These are phyloP conservation scores for Pelargonium australe DNA, from an alignment of 441 rosid genomes.

Conservation along the genomic window DNA sequence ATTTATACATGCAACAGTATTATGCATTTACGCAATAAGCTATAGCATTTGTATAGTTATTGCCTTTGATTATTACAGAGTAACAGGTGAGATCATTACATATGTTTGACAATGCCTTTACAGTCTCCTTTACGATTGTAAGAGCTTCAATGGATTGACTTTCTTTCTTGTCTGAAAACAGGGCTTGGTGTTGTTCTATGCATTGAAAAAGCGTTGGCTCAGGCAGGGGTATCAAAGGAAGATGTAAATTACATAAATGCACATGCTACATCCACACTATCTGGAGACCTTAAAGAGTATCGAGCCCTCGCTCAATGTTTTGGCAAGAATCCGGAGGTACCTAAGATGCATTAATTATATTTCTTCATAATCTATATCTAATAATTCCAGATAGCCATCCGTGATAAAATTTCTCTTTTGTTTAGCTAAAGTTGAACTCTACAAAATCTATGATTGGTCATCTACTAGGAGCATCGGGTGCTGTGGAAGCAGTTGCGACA, in stretches of 20 bases:
- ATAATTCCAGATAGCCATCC: conserved; percentile 11
- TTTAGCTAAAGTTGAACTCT: conserved; percentile 77
- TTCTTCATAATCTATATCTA: conserved; percentile 5
- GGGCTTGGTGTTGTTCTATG: conserved; percentile 75
- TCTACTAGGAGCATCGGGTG: conserved; percentile 92
- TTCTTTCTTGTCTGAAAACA: conserved; percentile 22
- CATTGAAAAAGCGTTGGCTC: conserved; percentile 77
- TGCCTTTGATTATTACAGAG: background rate
- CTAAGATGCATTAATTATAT: conserved; percentile 16
- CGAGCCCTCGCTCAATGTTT: conserved; percentile 72
- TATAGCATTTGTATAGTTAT: background rate
- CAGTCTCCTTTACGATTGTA: background rate
- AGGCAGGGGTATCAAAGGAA: conserved; percentile 66
- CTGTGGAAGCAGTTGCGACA: conserved; percentile 86
- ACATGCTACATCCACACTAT: conserved; percentile 89
- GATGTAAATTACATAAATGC: conserved; percentile 88
- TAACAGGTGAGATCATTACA: background rate
- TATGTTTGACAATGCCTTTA: background rate
- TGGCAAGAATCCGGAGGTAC: conserved; percentile 71
- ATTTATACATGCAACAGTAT: background rate
- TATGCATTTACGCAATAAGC: background rate
- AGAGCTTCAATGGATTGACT: background rate
- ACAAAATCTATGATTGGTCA: conserved; percentile 98
- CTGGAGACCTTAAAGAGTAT: conserved; percentile 86
- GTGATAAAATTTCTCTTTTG: conserved; percentile 21